Evolutionary conservation across 2,329 filamentous ascomycete genomes (phyloP).

Genomic region (Trichothecium roseum): DNA sequence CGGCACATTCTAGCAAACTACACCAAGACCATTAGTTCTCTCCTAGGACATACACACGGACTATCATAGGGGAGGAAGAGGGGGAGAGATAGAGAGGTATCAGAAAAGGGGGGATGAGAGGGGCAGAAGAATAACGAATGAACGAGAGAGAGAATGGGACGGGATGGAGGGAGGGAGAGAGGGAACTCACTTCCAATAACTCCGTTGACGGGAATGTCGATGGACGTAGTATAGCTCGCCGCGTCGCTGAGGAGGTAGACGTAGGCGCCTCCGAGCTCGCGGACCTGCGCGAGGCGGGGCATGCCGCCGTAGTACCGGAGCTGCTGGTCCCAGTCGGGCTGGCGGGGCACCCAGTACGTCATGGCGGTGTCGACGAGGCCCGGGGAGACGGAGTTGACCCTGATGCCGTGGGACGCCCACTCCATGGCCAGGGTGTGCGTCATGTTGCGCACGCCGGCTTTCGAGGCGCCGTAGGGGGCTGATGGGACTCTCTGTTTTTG

Average conservation of each 20-base stretch:
- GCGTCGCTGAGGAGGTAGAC: constrained; percentile 45
- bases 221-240: constrained; percentile 29
- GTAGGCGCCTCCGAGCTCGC: constrained; percentile 45
- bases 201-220: constrained; percentile 2
- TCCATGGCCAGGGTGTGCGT: constrained; percentile 33
- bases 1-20: no score
- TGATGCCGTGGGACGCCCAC: constrained; percentile 34
- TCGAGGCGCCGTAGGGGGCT: constrained; percentile 34
- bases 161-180: no score
- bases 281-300: constrained; percentile 38
- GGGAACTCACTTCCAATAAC: constrained; percentile 3
- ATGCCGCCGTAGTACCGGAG: constrained; percentile 50
- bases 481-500: constrained; percentile 30
- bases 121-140: no score
- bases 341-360: constrained; percentile 39
- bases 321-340: constrained; percentile 44
- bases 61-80: no score
- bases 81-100: no score
- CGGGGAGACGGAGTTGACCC: constrained; percentile 35
- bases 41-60: no score
- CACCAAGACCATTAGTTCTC: no score
- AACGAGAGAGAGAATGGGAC: no score
- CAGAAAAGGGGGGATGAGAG: no score
- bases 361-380: constrained; percentile 32
- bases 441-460: constrained; percentile 30